Conservation (phyloP, 1,139 yeast species). For the Geotrichum cucujoidarum region DNA sequence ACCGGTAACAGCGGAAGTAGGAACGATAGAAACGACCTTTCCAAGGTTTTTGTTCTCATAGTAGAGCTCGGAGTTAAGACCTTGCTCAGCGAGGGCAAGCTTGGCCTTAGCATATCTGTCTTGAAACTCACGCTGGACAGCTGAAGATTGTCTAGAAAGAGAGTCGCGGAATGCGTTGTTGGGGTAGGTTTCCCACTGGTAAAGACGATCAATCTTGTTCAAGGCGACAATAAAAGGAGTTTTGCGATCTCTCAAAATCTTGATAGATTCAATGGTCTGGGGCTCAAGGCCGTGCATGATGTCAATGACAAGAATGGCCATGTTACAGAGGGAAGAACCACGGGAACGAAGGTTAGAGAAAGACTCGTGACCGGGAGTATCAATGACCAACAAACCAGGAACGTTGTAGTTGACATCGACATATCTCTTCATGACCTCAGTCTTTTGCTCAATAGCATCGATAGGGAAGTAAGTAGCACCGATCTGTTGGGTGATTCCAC, state of each 20-base stretch:
- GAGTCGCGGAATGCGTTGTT: constrained; percentile 96
- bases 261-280: constrained; percentile 91
- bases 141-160: constrained; percentile 66
- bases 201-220: constrained; percentile 94
- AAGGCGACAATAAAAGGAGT: constrained; percentile 97
- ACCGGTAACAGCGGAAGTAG: constrained; percentile 98
- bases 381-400: constrained; percentile 93
- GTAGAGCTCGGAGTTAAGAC: constrained; percentile 94
- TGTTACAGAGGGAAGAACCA: constrained; percentile 98
- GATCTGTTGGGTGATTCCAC: constrained; percentile 99
- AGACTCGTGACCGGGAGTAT: constrained; percentile 99
- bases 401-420: constrained; percentile 82
- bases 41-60: constrained; percentile 91
- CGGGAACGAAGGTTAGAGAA: constrained; percentile 95
- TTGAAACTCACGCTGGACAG: constrained; percentile 90
- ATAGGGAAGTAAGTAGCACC: constrained; percentile 99
- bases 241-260: constrained; percentile 88
- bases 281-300: constrained; percentile 99
- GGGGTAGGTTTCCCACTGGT: constrained; percentile 87
- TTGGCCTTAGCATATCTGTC: constrained; percentile 81
- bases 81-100: constrained; percentile 94
- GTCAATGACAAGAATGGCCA: constrained; percentile 96
- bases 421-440: constrained; percentile 81
- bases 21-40: constrained; percentile 91
- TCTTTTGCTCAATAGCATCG: constrained; percentile 84